phyloP scores from a whole-genome alignment of 1,139 yeast species.

The Taphrina sp. region DNA sequence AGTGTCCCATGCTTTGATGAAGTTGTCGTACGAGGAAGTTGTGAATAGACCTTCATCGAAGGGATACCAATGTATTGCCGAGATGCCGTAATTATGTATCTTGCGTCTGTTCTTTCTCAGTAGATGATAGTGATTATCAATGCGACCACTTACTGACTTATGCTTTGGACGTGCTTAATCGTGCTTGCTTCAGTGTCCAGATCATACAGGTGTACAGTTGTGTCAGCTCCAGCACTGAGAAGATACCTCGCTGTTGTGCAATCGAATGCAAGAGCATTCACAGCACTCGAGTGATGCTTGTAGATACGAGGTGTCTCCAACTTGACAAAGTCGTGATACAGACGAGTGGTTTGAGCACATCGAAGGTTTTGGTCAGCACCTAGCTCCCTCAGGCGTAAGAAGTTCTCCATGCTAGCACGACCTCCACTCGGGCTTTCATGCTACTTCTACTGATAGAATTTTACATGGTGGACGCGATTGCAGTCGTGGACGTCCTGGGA shows the following conservation, averaged over 20 bases:
- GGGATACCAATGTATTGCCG: conserved; percentile 85
- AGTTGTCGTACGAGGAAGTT: conserved; percentile 74
- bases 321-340: conserved; percentile 17
- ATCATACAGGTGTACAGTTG: conserved; percentile 6
- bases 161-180: conserved; percentile 11
- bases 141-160: conserved; percentile 9
- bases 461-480: too few relatives aligned
- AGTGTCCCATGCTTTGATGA: conserved; percentile 81
- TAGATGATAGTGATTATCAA: not conserved
- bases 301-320: not conserved
- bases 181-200: conserved; percentile 11
- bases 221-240: conserved; percentile 10
- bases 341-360: conserved; percentile 22
- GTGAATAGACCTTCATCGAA: conserved; percentile 82
- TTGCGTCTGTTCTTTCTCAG: too few relatives aligned
- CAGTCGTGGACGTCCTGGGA: too few relatives aligned
- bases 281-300: conserved; percentile 23
- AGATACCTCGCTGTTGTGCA: conserved; percentile 18
- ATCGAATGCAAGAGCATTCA: conserved; percentile 29
- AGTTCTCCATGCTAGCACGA: conserved; percentile 28
- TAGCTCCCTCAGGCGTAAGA: conserved; percentile 22
- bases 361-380: conserved; percentile 16
- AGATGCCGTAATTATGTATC: conserved; percentile 64
- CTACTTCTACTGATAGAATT: too few relatives aligned
- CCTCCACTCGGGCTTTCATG: too few relatives aligned